Base-by-base conservation (phyloP, 352 stramenopile genomes). In the Pilasporangium apinafurcum region DNA sequence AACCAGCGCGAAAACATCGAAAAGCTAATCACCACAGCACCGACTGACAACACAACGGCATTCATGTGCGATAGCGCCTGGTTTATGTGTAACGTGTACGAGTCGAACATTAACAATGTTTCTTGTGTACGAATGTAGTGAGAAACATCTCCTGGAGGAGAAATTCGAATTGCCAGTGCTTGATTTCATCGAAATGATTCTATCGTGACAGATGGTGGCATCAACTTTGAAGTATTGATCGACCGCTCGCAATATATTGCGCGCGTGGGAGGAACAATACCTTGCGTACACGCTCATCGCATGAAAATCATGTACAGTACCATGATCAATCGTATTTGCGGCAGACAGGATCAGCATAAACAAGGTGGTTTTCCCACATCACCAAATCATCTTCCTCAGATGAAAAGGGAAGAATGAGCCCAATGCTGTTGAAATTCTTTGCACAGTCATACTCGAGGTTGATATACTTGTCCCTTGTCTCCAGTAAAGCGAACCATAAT, bases 381-480 rank as follows among this genome's bases (percentile, higher is more conserved):
- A 86, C 64, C 46, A 94, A 57, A 37, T 91, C 77, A 13, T 87
- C 78, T 75, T 92, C 80, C 39, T 90, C 80, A 2, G 75, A 79
- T 12, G 72, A 90, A 39, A 90, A 90, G 7, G 80, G 77, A 14
- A 92, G 62, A 14, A 88, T 59, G 36, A 88, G 65, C 14, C 82
- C 77, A 42, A 88, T 74, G 40, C 81, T 92, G 62, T 89, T 88
- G 50, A 88, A 89, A 53, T 90, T 94, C 59, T 91, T 90, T 20
- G 65, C 67, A 20, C 48, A 62, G 57, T 92, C 73, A 57, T 94
- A 94, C 63, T 92, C 79, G 8, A 71, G 37, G 47, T 94, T 94
- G 56, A 88, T 26, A 37, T 77, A 94, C 40, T 78, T 73, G 16
- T 92, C 74, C 34, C 65, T 60, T 20, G 68, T 56, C 12, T 68